phyloP scores from a whole-genome alignment of 352 stramenopile genomes.

The Phytophthora ohioensis region DNA sequence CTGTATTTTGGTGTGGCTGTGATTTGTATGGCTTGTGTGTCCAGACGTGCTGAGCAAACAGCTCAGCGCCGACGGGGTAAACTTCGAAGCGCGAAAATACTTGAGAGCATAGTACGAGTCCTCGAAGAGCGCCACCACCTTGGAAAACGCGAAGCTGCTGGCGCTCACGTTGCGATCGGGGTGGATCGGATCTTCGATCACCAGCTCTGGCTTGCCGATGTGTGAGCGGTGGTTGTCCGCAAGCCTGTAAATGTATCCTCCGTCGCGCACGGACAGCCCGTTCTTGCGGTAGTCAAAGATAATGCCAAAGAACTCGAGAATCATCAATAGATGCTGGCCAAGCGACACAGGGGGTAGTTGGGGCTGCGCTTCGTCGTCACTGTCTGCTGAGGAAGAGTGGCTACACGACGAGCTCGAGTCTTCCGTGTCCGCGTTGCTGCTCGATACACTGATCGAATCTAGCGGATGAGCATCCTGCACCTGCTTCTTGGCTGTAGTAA shows the following conservation, averaged over 20 bases:
- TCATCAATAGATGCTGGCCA: conserved; percentile 75
- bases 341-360: conserved; percentile 52
- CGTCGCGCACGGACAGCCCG: conserved; percentile 83
- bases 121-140: conserved; percentile 86
- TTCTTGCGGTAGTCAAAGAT: conserved; percentile 90
- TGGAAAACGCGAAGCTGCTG: conserved; percentile 88
- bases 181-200: conserved; percentile 92
- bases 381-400: conserved; percentile 59
- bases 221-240: conserved; percentile 58
- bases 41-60: conserved; percentile 77
- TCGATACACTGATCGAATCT: conserved; percentile 78
- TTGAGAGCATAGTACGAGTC: conserved; percentile 88
- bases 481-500: conserved; percentile 12
- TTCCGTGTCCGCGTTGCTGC: conserved; percentile 84
- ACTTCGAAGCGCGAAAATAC: conserved; percentile 83
- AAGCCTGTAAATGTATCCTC: conserved; percentile 87
- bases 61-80: conserved; percentile 80
- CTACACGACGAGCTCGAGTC: conserved; percentile 69
- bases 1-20: conserved; percentile 37
- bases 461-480: conserved; percentile 25
- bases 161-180: conserved; percentile 88
- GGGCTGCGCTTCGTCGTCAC: conserved; percentile 51
- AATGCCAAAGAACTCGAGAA: conserved; percentile 89
- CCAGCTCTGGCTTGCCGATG: conserved; percentile 72
- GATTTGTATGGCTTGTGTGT: conserved; percentile 51